phyloP scores from a whole-genome alignment of 371 early-diverging fungal genomes.

The Nosema granulosis region DNA sequence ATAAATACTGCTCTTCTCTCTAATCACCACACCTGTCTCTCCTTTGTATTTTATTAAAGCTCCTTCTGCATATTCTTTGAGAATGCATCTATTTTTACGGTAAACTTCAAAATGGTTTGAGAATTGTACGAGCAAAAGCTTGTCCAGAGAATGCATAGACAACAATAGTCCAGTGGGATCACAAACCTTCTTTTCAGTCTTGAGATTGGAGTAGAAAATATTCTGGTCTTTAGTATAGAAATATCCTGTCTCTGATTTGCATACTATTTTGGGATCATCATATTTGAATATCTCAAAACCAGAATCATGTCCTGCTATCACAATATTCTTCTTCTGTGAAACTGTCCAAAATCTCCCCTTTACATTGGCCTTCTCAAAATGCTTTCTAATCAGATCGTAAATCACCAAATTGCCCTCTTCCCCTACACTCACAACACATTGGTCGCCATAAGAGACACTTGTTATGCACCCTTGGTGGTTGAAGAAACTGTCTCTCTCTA shows the following conservation, averaged over 20 bases:
- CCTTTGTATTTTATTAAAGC: conserved; percentile 5
- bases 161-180: conserved; percentile 30
- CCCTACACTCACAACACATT: conserved; percentile 74
- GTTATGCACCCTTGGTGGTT: conserved; percentile 95
- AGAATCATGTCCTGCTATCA: conserved; percentile 77
- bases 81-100: conserved; percentile 23
- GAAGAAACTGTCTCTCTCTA: conserved; percentile 92
- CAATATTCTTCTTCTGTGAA: conserved; percentile 70
- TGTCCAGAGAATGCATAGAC: conserved; percentile 11
- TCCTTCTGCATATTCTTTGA: conserved; percentile 27
- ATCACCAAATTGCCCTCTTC: conserved; percentile 93
- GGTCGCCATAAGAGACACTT: conserved; percentile 71
- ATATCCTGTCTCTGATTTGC: conserved; percentile 67
- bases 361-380: conserved; percentile 76
- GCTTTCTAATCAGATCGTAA: conserved; percentile 87
- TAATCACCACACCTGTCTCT: conserved; percentile 3
- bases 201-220: conserved; percentile 32
- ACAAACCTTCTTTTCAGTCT: conserved; percentile 27
- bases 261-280: conserved; percentile 85
- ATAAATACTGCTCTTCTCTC: conserved; percentile 24
- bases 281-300: conserved; percentile 91
- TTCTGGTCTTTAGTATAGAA: conserved; percentile 33
- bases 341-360: conserved; percentile 94
- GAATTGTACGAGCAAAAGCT: conserved; percentile 40
- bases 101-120: conserved; percentile 39